A percentile compares a stretch with the other conserved stretches of the same genome.
Evolutionary conservation across 768 basidiomycete species (phyloP).

Genomic region (Tubosaeta sp.): DNA sequence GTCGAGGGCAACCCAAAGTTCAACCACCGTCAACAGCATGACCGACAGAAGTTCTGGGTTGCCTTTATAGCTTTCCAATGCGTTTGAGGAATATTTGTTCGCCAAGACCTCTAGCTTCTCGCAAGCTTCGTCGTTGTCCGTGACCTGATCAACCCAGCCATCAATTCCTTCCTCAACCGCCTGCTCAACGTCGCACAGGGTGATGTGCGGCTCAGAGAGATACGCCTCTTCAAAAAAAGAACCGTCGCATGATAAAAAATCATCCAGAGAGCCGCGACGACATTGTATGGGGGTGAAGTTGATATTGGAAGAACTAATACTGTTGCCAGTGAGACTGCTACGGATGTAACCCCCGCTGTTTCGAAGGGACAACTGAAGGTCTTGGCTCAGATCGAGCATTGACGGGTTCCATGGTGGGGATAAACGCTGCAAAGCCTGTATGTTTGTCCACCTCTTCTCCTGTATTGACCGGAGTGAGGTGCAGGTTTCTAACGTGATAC

Average conservation of each 20-base stretch:
- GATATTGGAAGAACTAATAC: too few relatives aligned
- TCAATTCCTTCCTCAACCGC: conserved; percentile 30
- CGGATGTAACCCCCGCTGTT: conserved; percentile 28
- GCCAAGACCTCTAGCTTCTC: not conserved
- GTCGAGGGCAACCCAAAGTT: conserved; percentile 38
- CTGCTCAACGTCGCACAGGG: conserved; percentile 36
- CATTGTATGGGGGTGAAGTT: conserved; percentile 1
- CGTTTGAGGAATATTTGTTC: not conserved
- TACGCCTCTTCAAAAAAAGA: conserved; percentile 7
- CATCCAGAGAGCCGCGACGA: conserved; percentile 8
- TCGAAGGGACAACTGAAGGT: conserved; percentile 32
- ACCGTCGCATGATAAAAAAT: conserved; percentile 13
- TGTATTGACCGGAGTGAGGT: conserved; percentile 17
- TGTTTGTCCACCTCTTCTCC: conserved; percentile 33
- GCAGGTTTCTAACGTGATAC: not conserved
- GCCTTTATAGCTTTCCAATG: not conserved
- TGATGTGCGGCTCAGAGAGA: conserved; percentile 6
- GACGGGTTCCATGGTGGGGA: conserved; percentile 30
- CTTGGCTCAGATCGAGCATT: conserved; percentile 24
- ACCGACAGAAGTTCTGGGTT: conserved; percentile 33
- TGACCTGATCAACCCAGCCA: conserved; percentile 28
- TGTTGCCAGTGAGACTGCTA: conserved; percentile 5
- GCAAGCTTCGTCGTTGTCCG: conserved; percentile 7
- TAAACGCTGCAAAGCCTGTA: conserved; percentile 25
- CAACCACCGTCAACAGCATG: conserved; percentile 37